Evolutionary conservation across 139 green algal genomes (phyloP).

Genomic region (Picochlorum sp.): DNA sequence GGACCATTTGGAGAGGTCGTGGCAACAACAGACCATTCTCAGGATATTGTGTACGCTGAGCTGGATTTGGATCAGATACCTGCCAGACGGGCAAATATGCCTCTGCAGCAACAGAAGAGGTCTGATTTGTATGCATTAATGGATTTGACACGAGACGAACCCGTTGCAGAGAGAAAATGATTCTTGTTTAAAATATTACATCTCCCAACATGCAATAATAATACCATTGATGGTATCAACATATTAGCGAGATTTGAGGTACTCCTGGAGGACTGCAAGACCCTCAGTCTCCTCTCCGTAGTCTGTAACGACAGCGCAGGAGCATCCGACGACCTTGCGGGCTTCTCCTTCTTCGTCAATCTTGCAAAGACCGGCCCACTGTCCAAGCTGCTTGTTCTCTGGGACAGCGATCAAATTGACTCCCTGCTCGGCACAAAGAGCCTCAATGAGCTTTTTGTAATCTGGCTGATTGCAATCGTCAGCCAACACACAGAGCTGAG

Average conservation of each 20-base stretch:
- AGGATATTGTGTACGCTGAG: conserved; percentile 43
- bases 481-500: conserved; percentile 92
- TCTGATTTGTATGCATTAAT: conserved; percentile 70
- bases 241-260: conserved; percentile 73
- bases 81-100: conserved; percentile 57
- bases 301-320: conserved; percentile 87
- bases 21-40: conserved; percentile 52
- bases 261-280: conserved; percentile 85
- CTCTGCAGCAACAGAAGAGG: conserved; percentile 68
- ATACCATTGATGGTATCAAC: neutral
- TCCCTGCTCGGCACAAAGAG: conserved; percentile 89
- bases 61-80: conserved; percentile 61
- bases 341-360: conserved; percentile 93
- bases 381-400: conserved; percentile 83
- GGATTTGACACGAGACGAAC: conserved; percentile 35
- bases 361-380: conserved; percentile 95
- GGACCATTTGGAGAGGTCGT: conserved; percentile 75
- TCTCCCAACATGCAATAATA: conserved; percentile 2
- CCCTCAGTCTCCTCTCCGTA: conserved; percentile 97
- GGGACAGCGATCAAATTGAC: conserved; percentile 92
- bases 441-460: conserved; percentile 99
- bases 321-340: conserved; percentile 95
- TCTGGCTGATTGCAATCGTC: conserved; percentile 98
- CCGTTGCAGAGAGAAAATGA: neutral
- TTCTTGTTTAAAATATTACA: neutral